Percentiles rank a stretch among this genome's conserved stretches.
These are phyloP conservation scores for Acacia confusa DNA, from an alignment of 306 rosid genomes.

Conservation along the genomic window DNA sequence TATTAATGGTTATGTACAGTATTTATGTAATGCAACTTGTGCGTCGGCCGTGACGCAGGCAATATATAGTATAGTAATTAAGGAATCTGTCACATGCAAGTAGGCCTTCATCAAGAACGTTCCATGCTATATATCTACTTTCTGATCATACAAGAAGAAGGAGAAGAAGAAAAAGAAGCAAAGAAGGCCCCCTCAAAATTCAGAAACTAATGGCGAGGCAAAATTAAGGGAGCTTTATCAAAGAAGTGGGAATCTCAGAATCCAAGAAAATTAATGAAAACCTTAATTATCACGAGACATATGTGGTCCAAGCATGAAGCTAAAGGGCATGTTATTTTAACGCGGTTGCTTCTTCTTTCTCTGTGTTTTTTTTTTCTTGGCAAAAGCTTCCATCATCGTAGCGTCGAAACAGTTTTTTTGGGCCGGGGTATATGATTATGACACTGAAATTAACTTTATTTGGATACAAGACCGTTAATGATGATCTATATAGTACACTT, in stretches of 20 bases:
- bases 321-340: background rate
- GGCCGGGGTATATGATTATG: constrained; percentile 13
- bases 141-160: background rate
- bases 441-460: background rate
- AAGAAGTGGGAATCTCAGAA: background rate
- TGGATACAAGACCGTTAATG: constrained; percentile 19
- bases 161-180: background rate
- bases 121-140: background rate
- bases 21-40: background rate
- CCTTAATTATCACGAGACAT: constrained; percentile 3
- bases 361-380: background rate
- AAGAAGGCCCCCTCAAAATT: background rate
- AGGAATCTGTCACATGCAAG: background rate
- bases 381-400: background rate
- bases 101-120: constrained; percentile 8
- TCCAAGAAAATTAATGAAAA: constrained; percentile 10
- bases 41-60: constrained; percentile 5
- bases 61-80: background rate
- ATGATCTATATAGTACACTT: background rate
- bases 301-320: constrained; percentile 11
- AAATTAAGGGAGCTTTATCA: background rate
- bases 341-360: background rate
- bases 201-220: background rate
- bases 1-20: background rate
- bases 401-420: constrained; percentile 7